Evolutionary conservation across 345 rosid species (phyloP).

Genomic region (Salix arbutifolia): DNA sequence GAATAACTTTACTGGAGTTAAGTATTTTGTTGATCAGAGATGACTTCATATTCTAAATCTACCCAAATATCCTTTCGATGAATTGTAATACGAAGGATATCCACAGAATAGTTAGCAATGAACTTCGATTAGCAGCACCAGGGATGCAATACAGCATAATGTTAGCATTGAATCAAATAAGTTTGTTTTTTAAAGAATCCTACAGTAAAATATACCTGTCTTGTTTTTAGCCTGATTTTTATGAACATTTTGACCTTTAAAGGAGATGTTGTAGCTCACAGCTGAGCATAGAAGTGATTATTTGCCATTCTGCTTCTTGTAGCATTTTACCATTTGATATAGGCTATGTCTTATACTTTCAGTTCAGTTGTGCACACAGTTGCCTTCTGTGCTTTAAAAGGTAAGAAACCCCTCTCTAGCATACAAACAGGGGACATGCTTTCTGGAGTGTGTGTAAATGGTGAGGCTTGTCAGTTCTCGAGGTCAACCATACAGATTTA

Average conservation of each 20-base stretch:
- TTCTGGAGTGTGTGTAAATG: no score
- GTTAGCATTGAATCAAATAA: no score
- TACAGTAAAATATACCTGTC: not conserved
- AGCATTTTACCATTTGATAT: not conserved
- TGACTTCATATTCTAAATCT: not conserved
- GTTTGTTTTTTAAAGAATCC: not conserved
- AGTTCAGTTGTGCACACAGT: not conserved
- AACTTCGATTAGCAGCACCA: not conserved
- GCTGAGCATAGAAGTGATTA: not conserved
- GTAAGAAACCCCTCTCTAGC: not conserved
- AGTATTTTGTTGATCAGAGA: not conserved
- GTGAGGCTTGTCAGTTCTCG: no score
- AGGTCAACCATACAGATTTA: no score
- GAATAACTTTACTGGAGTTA: not conserved
- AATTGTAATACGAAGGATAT: not conserved
- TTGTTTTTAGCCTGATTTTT: not conserved
- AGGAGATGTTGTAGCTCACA: slow-evolving; percentile 1
- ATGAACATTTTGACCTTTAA: not conserved
- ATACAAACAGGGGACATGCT: no score
- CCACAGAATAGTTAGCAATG: not conserved
- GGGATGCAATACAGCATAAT: not conserved
- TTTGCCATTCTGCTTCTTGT: not conserved
- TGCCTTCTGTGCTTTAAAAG: not conserved
- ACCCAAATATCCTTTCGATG: not conserved
- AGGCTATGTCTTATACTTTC: not conserved